phyloP scores from a whole-genome alignment of 2,329 filamentous ascomycete species.

The Aureobasidium sp. region DNA sequence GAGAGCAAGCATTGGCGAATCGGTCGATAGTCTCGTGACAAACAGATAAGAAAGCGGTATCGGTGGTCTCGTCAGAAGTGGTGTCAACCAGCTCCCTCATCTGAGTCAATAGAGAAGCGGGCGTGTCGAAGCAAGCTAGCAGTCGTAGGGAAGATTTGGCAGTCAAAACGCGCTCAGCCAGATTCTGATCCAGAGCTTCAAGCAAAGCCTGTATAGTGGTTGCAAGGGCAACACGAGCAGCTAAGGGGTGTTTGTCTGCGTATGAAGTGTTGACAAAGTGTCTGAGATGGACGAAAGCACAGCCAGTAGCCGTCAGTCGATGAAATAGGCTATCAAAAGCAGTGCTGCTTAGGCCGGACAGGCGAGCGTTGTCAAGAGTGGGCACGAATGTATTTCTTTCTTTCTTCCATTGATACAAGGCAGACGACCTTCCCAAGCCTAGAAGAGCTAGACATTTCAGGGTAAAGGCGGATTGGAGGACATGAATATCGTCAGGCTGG shows the following conservation, averaged over 20 bases:
- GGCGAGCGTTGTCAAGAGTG: slow-evolving; percentile 34
- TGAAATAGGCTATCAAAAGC: slow-evolving; percentile 45
- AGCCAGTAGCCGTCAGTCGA: slow-evolving; percentile 26
- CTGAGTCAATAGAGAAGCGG: slow-evolving; percentile 45
- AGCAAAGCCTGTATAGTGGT: slow-evolving; percentile 32
- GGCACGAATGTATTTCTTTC: slow-evolving; percentile 45
- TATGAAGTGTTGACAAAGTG: slow-evolving; percentile 31
- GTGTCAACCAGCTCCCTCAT: slow-evolving; percentile 42
- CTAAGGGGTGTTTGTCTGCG: slow-evolving; percentile 25
- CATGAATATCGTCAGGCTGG: slow-evolving; percentile 33
- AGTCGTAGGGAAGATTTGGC: slow-evolving; percentile 33
- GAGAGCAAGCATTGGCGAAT: slow-evolving; percentile 51
- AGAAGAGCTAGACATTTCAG: slow-evolving; percentile 53
- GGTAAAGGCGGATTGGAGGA: slow-evolving; percentile 30
- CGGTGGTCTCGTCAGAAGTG: slow-evolving; percentile 34
- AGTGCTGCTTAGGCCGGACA: slow-evolving; percentile 43
- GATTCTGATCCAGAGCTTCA: slow-evolving; percentile 31
- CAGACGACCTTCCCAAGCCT: slow-evolving; percentile 61
- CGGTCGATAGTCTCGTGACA: slow-evolving; percentile 31
- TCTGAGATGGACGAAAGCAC: slow-evolving; percentile 19
- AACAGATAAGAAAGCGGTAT: slow-evolving; percentile 30
- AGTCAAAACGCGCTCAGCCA: slow-evolving; percentile 22
- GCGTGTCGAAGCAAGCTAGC: slow-evolving; percentile 32
- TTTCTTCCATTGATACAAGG: slow-evolving; percentile 58
- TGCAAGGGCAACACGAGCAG: slow-evolving; percentile 34